phyloP scores from a whole-genome alignment of 1,284 basidiomycete species.

The Trametes polyzona region DNA sequence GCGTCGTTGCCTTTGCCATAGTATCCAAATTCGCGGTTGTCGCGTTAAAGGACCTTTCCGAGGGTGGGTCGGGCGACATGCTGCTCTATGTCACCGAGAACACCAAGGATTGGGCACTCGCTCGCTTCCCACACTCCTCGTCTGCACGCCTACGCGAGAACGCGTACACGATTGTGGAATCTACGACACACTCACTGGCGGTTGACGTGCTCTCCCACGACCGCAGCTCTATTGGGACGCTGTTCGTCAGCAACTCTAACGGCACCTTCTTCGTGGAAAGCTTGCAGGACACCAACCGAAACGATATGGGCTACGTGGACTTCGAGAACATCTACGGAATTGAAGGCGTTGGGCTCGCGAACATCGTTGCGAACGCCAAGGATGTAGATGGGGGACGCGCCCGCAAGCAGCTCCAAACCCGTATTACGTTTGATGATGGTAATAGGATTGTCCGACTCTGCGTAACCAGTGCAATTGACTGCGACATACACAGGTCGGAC shows the following conservation, averaged over 20 bases:
- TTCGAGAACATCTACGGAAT: slow-evolving; percentile 91
- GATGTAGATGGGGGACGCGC: slow-evolving; percentile 74
- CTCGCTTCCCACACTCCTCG: slow-evolving; percentile 85
- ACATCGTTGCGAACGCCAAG: slow-evolving; percentile 82
- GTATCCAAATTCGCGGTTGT: slow-evolving; percentile 91
- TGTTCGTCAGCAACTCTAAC: slow-evolving; percentile 94
- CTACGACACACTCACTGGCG: slow-evolving; percentile 88
- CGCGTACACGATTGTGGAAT: slow-evolving; percentile 95
- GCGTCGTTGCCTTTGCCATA: slow-evolving; percentile 87
- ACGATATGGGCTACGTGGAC: slow-evolving; percentile 88
- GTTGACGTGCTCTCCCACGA: slow-evolving; percentile 91
- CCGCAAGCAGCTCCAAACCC: slow-evolving; percentile 70
- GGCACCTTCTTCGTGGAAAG: slow-evolving; percentile 96
- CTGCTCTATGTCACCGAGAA: slow-evolving; percentile 85
- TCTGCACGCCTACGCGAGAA: slow-evolving; percentile 83
- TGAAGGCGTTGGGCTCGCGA: slow-evolving; percentile 93
- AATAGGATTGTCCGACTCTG: neutral
- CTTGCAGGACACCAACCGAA: slow-evolving; percentile 89
- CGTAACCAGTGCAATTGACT: neutral
- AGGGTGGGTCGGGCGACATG: slow-evolving; percentile 68
- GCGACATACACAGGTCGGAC: slow-evolving; percentile 57
- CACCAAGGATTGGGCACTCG: slow-evolving; percentile 80
- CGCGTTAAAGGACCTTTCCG: slow-evolving; percentile 71
- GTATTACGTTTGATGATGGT: slow-evolving; percentile 95
- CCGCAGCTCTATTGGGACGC: slow-evolving; percentile 76